Evolutionary conservation across 1,284 basidiomycete genomes (phyloP).

Genomic region (Rhodofomes roseus): DNA sequence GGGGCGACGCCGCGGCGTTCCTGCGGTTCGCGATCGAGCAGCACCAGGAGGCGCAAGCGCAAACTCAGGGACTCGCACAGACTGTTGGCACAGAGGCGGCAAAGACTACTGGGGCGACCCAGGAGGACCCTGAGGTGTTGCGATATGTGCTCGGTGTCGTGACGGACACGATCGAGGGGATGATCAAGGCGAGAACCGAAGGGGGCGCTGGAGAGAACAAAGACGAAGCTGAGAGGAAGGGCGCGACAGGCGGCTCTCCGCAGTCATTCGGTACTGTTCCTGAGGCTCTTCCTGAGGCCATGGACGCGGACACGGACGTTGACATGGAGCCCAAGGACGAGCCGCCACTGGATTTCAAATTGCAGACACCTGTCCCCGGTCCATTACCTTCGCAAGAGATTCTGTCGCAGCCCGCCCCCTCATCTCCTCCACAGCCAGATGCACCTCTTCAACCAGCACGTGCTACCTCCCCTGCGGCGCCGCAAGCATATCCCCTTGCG

Average conservation of each 20-base stretch:
- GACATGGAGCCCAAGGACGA: constrained; percentile 17
- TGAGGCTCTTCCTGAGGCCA: not conserved
- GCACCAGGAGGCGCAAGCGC: constrained; percentile 33
- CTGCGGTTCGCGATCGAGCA: constrained; percentile 29
- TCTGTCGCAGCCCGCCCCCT: not conserved
- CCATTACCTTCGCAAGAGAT: not conserved
- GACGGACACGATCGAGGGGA: constrained; percentile 36
- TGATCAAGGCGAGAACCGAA: not conserved
- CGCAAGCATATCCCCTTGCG: not conserved
- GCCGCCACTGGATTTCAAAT: not conserved
- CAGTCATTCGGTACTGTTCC: not conserved
- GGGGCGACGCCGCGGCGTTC: constrained; percentile 31
- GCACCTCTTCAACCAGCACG: not conserved
- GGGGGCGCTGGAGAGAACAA: constrained; percentile 5
- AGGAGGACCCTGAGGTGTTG: constrained; percentile 47
- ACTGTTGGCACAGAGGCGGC: not conserved
- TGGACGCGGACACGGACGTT: constrained; percentile 12
- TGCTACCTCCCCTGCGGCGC: not conserved
- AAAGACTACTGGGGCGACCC: constrained; percentile 11
- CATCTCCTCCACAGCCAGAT: not conserved
- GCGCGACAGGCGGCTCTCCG: not conserved
- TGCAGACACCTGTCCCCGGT: not conserved
- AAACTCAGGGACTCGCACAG: constrained; percentile 10
- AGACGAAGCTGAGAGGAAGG: not conserved
- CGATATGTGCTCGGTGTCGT: constrained; percentile 48